Evolutionary conservation across 345 rosid genomes (phyloP), one percentile per base, ranked within the genome.

Genomic region (Populus pruinosa): DNA sequence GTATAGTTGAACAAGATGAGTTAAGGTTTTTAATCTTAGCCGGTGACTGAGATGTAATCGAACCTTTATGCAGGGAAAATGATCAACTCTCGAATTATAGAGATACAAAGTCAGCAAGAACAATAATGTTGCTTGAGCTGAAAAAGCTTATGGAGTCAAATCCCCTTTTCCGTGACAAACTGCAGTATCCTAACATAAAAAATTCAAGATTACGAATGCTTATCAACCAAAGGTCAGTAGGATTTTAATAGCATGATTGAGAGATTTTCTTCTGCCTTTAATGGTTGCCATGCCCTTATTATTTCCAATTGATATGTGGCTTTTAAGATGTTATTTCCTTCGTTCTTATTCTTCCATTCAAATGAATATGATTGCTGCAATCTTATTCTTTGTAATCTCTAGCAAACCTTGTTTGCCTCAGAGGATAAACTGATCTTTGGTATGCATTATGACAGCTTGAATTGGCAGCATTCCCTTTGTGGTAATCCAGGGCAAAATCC

Each of bases 401-500:
- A 8, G 20, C 33, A 23, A 47, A 64, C 33, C 56, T 67, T 39
- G 39, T 77, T 69, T 27, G 12, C 71, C 17, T 20, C 35, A 16
- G 56, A 65, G 43, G 23, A 64, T 36, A 5, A 44, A 65, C 41
- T 72, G 81, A 81, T 36, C 61, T 43, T 56, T 41, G 69, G 41
- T 70, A 11, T 69, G 27, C 69, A n/a, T 67, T 75, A 66, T 74
- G 79, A 70, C 86, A 87, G 89, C 82, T 77, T 87, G 82, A 83
- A 86, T 62, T 86, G 88, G 88, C 88, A 86, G 77, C 89, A 84
- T 69, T 79, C 83, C 5, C 83, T 74, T 55, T 87, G 89, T 70
- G 61, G 71, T 69, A 80, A 76, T 79, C 81, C 85, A 23, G 70
- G 71, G 75, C 85, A 33, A 79, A 81, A 82, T 70, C 89, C 85